Base-by-base conservation (phyloP, 257 asterid genomes). In the Nicotiana tabacum region DNA sequence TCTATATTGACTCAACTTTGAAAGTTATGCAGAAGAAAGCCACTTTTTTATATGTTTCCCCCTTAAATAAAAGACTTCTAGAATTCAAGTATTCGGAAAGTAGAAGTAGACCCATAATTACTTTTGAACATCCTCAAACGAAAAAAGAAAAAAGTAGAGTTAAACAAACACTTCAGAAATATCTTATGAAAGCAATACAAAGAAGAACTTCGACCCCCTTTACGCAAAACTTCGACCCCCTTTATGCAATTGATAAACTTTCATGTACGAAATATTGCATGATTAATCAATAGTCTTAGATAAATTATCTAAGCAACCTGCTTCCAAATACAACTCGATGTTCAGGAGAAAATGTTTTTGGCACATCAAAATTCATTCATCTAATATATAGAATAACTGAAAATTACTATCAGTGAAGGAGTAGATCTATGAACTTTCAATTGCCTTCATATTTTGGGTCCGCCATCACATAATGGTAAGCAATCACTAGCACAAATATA, bases 381-480 rank as follows among this genome's bases (percentile, higher is more conserved):
- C 64, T 58, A 1, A 18, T 18, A 6, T 6, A 58, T 58, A 18
- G 24, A 17, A 57, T 57, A 4, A 57, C 64, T 15, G 9, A 57
- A 4, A 27, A 18, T 17, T 57, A 57, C 64, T 17, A 18, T 57
- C 17, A 18, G 27, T 17, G 62, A 17, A 17, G 5, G 62, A 17
- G 62, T 27, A 17, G 64, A 57, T 57, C 27, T 18, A 6, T 18
- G 4, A 57, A 82, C 84, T 78, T 84, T 83, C 90, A 96, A 86
- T 92, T 96, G 85, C 92, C 97, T 89, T 93, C 98, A 60, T 96
- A 94, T 77, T 96, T 94, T 2, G 98, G 97, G 86, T 96, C 98
- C 1, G 97, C 98, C 93, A 91, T 82, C 82, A 96, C 99, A 56
- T 93, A 94, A 80, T 96, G 98, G 84, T 96, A 96, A 57, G 98